Base-by-base conservation (phyloP, 805 yeast genomes). In the Nakazawaea wyomingensis region DNA sequence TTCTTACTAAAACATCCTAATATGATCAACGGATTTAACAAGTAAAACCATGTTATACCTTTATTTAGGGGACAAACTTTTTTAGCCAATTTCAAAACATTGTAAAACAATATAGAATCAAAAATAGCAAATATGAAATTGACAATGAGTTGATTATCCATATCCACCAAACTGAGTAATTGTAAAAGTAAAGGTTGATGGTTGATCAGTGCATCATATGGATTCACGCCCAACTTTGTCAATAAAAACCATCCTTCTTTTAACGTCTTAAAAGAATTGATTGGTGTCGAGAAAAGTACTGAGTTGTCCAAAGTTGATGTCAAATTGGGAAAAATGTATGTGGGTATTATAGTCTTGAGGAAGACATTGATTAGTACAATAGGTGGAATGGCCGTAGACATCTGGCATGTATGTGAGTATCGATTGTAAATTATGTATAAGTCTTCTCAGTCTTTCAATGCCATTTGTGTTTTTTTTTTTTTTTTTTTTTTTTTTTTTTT, bases 131-230 rank as follows among this genome's bases (percentile, higher is more conserved):
- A 90, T 2, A 85, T 27, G 9, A 75, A 46, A 42, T 69, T 64
- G 38, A 50, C 36, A 10, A 50, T 37, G 2, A 49, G n/a, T 18
- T 53, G 48, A 48, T 54, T 38, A 48, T 54, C 37, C 50, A 49
- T 34, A 14, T 65, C 50, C 16, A 77, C 35, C 5, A 64, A 37
- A 9, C 71, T 65, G 55, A 82, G 69, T 1, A 78, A 46, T 2
- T 69, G 63, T 28, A 87, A 71, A 18, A 91, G 54, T 16, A 89
- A 56, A 3, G 96, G 96, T 3, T 95, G 80, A 52, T 88, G 96
- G 60, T 88, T 91, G 28, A 83, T 82, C 14, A 89, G 79, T 19
- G 95, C 95, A 48, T 78, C 78, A 54, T 88, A 91, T 7, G 88
- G 78, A 19, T 44, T 39, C 29, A 34, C 26, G 37, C 80, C 71